Base-by-base conservation (phyloP, 306 rosid genomes). In the Oemleria cerasiformis region DNA sequence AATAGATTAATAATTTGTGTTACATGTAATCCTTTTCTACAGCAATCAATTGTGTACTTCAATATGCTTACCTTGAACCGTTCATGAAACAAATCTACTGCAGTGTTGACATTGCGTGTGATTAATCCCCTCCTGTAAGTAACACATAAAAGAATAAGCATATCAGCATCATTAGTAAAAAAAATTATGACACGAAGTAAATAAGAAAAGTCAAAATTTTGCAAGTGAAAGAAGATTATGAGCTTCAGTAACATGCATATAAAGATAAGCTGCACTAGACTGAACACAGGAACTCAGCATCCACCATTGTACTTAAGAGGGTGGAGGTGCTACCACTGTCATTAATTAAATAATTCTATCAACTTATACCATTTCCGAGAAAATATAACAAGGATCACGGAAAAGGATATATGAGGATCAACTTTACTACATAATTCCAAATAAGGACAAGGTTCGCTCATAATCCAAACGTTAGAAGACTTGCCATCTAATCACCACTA, bases 111-210 rank as follows among this genome's bases (percentile, higher is more conserved):
- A 75, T 92, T 92, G 64, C 98, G 96, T 0, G 98, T 92, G 81
- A 92, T 92, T 80, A 92, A 79, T 49, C 98, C 98, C 83, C 93
- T 80, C 89, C 96, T 91, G 83, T 20, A 51, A 80, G 77, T 68
- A 48, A 75, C 44, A 40, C 56, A 77, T 71, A 60, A 34, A 25
- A 12, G 38, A 56, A 50, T 30, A 41, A 55, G 63, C 36, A 17
- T 3, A 23, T 12, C 1, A 9, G 51, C 13, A 49, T 16, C 70
- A 44, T 38, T 53, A 64, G 57, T 61, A 44, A 54, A 39, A 39
- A 15, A 19, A 73, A 4, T 48, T 48, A 14, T 5, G 53, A 48
- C 16, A 48, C n/a, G 53, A 48, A 47, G 53, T 48, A 12, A 7
- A 17, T 48, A 66, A 5, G 53, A 72, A 43, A 38, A 56, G 69